Base-by-base conservation (phyloP, 225 moss, liverwort and hornwort species). In the Bryoerythrophyllum caledonicum region DNA sequence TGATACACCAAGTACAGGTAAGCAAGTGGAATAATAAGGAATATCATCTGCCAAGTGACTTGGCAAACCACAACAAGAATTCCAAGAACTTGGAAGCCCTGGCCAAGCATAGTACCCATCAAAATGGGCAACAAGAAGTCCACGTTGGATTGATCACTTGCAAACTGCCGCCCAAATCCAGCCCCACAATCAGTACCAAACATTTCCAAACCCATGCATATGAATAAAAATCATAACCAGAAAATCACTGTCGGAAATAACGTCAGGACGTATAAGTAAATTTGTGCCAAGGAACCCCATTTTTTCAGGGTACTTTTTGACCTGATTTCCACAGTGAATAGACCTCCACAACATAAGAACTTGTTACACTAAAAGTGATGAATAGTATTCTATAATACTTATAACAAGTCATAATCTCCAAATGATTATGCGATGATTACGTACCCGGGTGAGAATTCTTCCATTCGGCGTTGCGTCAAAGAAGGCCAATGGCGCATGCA, bases 401-500 rank as follows among this genome's bases (percentile, higher is more conserved):
- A 37, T 14, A 44, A 44, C 44, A 44, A 15, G 12, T 44, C 44
- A 44, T 17, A 4, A 48, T 16, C 43, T 13, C 48, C 48, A 25
- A 58, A 6, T 17, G 12, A 21, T 25, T 49, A 54, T 10, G 49
- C 20, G 20, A 23, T 1, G 20, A 65, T 35, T 17, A 48, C 1
- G 20, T 88, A 91, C 91, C 82, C 92, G 85, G 67, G 86, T 83
- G 21, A 92, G 81, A 32, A 92, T 83, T 67, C 86, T 82, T 72
- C 83, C 86, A 20, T 79, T 72, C 1, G 86, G 86, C 26, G 90
- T 92, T n/a, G 81, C 86, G 78, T 92, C 90, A 49, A 92, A 92
- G 78, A 88, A 88, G 51, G 88, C 81, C 90, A 92, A 90, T 17
- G 88, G 88, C 17, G 90, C 92, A 63, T 78, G 81, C 55, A 92